These are phyloP conservation scores for Fusarium sp. DNA, from an alignment of 2,329 filamentous ascomycete genomes.

Conservation along the genomic window DNA sequence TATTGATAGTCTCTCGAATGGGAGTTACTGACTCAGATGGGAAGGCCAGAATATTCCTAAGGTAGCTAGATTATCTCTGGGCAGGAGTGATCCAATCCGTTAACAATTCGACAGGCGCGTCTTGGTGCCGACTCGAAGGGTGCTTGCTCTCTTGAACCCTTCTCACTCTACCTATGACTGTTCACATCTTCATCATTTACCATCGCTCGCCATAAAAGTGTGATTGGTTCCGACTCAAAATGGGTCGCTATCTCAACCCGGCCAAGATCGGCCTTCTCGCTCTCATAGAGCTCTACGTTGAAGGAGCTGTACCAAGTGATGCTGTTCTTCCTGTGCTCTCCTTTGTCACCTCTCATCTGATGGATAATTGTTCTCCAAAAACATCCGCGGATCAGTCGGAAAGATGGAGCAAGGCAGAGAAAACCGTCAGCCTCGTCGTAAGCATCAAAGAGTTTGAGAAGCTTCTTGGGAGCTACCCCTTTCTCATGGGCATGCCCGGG, in stretches of 20 bases:
- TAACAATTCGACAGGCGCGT: slow-evolving; percentile 25
- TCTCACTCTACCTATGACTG: not conserved
- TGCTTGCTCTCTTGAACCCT: not conserved
- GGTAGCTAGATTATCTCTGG: not conserved
- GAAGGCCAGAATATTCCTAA: not conserved
- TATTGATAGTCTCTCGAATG: not conserved
- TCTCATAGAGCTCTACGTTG: slow-evolving; percentile 83
- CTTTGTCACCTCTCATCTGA: slow-evolving; percentile 78
- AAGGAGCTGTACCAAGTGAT: slow-evolving; percentile 72
- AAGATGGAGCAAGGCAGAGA: slow-evolving; percentile 60
- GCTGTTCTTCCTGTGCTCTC: slow-evolving; percentile 80
- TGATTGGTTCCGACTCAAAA: slow-evolving; percentile 47
- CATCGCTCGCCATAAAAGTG: not conserved
- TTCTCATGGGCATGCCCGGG: slow-evolving; percentile 71
- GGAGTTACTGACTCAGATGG: not conserved
- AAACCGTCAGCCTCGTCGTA: slow-evolving; percentile 61
- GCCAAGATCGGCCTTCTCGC: slow-evolving; percentile 85
- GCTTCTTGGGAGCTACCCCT: slow-evolving; percentile 62
- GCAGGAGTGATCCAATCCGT: not conserved
- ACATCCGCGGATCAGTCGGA: slow-evolving; percentile 38
- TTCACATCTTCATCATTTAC: not conserved
- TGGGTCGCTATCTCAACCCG: slow-evolving; percentile 88
- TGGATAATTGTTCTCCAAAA: slow-evolving; percentile 56
- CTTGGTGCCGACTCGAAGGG: not conserved
- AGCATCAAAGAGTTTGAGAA: slow-evolving; percentile 68